A percentile compares a stretch with the other conserved stretches of the same genome.
phyloP scores from a whole-genome alignment of 2,329 filamentous ascomycete species.

The Daldinia sp. region DNA sequence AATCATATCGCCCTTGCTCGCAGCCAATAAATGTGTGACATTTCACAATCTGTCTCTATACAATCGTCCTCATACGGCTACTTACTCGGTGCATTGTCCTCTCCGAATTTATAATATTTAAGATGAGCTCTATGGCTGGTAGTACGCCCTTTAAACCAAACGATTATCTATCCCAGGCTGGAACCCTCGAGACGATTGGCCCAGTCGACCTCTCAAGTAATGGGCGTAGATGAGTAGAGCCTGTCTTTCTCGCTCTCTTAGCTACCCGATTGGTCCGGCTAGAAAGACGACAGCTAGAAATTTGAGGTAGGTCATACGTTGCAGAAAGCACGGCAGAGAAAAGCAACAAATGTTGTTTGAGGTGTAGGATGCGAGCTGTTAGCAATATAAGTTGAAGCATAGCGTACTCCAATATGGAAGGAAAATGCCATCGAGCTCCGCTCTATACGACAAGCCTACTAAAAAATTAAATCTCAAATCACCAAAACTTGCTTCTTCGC shows the following conservation, averaged over 20 bases:
- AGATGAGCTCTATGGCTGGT: conserved; percentile 16
- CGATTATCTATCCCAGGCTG: conserved; percentile 11
- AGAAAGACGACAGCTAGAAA: conserved; percentile 24
- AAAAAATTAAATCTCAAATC: conserved; percentile 11
- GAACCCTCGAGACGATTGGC: conserved; percentile 20
- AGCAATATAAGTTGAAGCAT: conserved; percentile 32
- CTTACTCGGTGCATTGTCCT: conserved; percentile 34
- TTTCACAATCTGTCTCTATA: conserved; percentile 31
- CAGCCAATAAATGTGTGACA: conserved; percentile 33
- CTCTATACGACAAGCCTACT: conserved; percentile 7
- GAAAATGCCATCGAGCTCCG: conserved; percentile 20
- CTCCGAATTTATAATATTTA: conserved; percentile 15
- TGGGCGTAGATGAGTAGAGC: conserved; percentile 22
- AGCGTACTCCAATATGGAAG: background rate
- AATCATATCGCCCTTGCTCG: conserved; percentile 26
- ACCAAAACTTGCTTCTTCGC: conserved; percentile 7
- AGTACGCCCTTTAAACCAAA: conserved; percentile 19
- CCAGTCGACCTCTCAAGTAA: conserved; percentile 6
- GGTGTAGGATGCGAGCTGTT: conserved; percentile 4
- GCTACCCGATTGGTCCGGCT: conserved; percentile 38
- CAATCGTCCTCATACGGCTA: conserved; percentile 34
- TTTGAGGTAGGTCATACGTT: conserved; percentile 34
- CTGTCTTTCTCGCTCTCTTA: conserved; percentile 30
- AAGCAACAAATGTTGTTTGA: background rate
- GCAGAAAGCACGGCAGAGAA: conserved; percentile 27